Percentiles rank a stretch among this genome's conserved stretches.
Conservation (phyloP, 306 rosid species). For the Hippophae gyantsensis region DNA sequence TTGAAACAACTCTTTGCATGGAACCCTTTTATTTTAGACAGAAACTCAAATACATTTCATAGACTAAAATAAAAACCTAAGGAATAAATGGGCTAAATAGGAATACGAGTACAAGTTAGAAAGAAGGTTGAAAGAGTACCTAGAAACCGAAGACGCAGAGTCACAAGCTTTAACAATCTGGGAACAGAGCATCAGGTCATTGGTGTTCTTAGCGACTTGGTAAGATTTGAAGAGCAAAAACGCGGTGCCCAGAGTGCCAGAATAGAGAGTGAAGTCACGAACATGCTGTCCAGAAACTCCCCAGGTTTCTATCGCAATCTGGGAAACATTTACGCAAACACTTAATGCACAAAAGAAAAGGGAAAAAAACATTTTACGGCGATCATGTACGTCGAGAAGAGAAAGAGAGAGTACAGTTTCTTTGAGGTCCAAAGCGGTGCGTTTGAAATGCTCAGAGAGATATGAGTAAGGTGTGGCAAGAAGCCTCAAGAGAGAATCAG, state of each 20-base stretch:
- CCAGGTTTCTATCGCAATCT: constrained; percentile 55
- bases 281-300: constrained; percentile 35
- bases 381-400: background rate
- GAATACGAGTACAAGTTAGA: background rate
- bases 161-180: constrained; percentile 62
- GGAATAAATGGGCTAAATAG: background rate
- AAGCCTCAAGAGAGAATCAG: constrained; percentile 39
- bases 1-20: background rate
- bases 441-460: constrained; percentile 54
- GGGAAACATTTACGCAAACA: constrained; percentile 34
- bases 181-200: constrained; percentile 49
- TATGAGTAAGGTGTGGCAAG: constrained; percentile 47
- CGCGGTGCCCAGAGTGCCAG: constrained; percentile 65
- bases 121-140: constrained; percentile 24
- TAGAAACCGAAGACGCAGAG: constrained; percentile 42
- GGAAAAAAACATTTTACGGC: background rate
- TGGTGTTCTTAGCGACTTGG: constrained; percentile 30
- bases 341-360: constrained; percentile 1
- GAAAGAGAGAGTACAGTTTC: constrained; percentile 39
- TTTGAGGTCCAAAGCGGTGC: constrained; percentile 70
- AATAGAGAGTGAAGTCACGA: constrained; percentile 48
- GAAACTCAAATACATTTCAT: too few species aligned
- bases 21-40: background rate
- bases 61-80: background rate
- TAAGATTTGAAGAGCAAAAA: constrained; percentile 55